Evolutionary conservation across 331 rosid genomes (phyloP), one percentile per base, ranked within the genome.

Genomic region (Quercus tomentella): DNA sequence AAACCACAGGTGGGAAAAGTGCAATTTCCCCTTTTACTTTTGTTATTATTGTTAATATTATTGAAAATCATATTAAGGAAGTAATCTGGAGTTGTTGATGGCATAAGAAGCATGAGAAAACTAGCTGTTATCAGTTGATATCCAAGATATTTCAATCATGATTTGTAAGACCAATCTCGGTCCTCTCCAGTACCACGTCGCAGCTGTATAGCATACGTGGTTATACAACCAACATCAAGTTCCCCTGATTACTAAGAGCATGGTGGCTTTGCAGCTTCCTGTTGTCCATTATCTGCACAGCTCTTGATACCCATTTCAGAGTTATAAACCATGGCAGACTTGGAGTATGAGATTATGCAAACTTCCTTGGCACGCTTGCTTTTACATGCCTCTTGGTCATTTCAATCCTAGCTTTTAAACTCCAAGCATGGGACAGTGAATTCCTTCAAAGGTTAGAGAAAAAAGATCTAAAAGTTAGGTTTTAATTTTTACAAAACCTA

Each of bases 371-470:
- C 65, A 74, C 89, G 51, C 31, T 95, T 71, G 79, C 89, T 65
- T 87, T 88, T 76, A 76, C 89, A n/a, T 84, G 87, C 78, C 84
- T 95, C 16, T 65, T 87, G 75, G 87, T 77, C 43, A 56, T 91
- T 77, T 86, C 99, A 28, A 56, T 91, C 2, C 80, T 82, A 72
- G 97, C 91, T 20, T 79, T 95, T 84, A 95, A 95, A 61, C 97
- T 95, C 79, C 94, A 95, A 89, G 96, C 97, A 79, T 95, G 99
- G 99, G 99, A 95, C 71, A 79, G 60, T 49, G 88, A 90, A 61
- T 95, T 93, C 65, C 92, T 83, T 61, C 84, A 88, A 17, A 90
- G 81, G 84, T 69, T 95, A 77, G 97, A 88, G 81, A 57, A 37
- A 37, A 37, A 37, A 37, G 10, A 37, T 37, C 11, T 37, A 37